Conservation (phyloP, 768 basidiomycete species). For the Agaricus sinodeliciosus region DNA sequence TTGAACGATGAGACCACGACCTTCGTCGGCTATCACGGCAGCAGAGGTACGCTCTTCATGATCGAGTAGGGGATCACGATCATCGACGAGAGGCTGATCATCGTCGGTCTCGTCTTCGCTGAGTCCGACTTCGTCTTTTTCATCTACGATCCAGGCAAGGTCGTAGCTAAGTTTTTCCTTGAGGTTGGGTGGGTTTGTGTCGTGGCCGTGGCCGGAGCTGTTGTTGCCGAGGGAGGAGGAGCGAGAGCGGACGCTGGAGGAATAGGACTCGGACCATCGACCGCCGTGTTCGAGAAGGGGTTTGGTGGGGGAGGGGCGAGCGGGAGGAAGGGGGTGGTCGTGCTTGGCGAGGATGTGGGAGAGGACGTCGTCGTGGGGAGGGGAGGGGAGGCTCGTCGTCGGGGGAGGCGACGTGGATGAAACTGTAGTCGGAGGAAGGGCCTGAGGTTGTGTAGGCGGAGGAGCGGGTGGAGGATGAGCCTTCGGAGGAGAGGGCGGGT, state of each 20-base stretch:
- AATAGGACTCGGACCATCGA: constrained; percentile 72
- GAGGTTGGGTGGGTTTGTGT: constrained; percentile 36
- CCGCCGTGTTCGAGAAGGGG: constrained; percentile 49
- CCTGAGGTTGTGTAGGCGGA: constrained; percentile 72
- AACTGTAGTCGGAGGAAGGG: constrained; percentile 53
- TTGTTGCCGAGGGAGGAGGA: constrained; percentile 58
- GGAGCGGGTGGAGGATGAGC: constrained; percentile 70
- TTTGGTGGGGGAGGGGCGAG: constrained; percentile 36
- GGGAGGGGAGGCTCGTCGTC: constrained; percentile 55
- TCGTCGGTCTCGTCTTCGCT: constrained; percentile 56
- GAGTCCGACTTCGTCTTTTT: constrained; percentile 57
- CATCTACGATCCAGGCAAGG: constrained; percentile 71
- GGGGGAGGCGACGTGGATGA: constrained; percentile 59
- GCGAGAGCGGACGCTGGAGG: constrained; percentile 56
- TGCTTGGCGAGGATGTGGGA: constrained; percentile 56
- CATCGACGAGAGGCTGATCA: constrained; percentile 30
- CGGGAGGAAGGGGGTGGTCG: constrained; percentile 33
- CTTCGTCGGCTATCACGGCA: constrained; percentile 75
- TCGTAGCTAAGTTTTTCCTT: constrained; percentile 71
- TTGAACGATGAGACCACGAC: constrained; percentile 75
- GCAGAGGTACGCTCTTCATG: constrained; percentile 67
- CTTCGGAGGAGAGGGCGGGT: constrained; percentile 63
- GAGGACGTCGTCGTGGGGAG: constrained; percentile 58
- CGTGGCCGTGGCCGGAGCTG: constrained; percentile 28
- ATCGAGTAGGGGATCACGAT: constrained; percentile 31